These are phyloP conservation scores for Scedosporium dehoogii DNA, from an alignment of 2,329 filamentous ascomycete genomes.

Conservation along the genomic window DNA sequence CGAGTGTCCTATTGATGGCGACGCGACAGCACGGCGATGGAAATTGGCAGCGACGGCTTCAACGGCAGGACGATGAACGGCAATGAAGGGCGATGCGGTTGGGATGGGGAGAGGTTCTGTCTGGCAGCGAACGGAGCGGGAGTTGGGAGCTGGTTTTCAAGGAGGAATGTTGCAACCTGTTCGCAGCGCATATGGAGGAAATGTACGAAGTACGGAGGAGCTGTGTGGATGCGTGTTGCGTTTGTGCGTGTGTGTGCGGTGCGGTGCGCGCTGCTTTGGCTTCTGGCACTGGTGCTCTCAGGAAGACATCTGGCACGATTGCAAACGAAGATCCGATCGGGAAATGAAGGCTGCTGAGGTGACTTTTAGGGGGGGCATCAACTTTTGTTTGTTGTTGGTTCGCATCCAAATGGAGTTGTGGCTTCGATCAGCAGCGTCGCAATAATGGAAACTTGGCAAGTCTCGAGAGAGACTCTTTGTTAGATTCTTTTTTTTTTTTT, in stretches of 20 bases:
- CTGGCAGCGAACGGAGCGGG: neutral
- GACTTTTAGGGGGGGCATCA: neutral
- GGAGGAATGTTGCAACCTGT: conserved; percentile 5
- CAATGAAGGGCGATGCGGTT: neutral
- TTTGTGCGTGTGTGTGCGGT: neutral
- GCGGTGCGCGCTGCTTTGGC: neutral
- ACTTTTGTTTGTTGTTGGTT: neutral
- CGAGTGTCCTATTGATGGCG: neutral
- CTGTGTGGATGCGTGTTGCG: neutral
- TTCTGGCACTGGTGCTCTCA: neutral
- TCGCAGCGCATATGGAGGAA: conserved; percentile 1
- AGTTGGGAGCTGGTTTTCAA: neutral
- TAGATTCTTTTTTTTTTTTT: neutral
- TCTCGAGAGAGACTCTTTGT: neutral
- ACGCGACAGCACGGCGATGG: neutral
- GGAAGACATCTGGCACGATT: neutral
- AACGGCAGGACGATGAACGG: neutral
- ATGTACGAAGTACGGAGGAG: neutral
- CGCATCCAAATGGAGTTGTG: neutral
- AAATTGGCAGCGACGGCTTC: neutral
- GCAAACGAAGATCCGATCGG: neutral
- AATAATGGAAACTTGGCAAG: neutral
- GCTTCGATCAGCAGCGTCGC: neutral
- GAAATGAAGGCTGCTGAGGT: neutral
- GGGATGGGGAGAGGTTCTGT: neutral